phyloP scores from a whole-genome alignment of 768 basidiomycete species.

The Hypholoma sublateritium region DNA sequence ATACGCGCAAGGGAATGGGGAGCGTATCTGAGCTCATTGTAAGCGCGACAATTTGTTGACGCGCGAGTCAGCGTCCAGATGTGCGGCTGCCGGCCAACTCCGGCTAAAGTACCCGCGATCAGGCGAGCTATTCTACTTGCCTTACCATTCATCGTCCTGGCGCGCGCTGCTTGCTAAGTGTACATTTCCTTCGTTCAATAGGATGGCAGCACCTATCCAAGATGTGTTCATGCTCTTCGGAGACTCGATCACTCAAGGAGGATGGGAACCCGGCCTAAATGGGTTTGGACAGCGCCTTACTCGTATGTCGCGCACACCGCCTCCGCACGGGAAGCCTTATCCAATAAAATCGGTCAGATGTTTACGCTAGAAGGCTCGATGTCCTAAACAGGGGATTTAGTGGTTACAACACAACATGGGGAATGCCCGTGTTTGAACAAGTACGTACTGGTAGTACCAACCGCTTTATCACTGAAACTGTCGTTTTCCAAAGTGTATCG shows the following conservation, averaged over 20 bases:
- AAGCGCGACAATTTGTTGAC: slow-evolving; percentile 2
- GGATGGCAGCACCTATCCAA: slow-evolving; percentile 58
- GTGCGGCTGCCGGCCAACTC: slow-evolving; percentile 1
- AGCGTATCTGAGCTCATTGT: slow-evolving; percentile 21
- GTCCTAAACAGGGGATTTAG: slow-evolving; percentile 82
- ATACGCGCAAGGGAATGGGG: slow-evolving; percentile 64
- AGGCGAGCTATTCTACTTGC: no score
- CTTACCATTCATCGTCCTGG: no score
- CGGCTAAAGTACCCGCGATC: background rate
- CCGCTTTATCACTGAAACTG: background rate
- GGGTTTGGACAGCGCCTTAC: slow-evolving; percentile 73
- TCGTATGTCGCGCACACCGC: slow-evolving; percentile 40
- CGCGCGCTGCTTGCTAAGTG: background rate
- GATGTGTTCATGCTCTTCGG: slow-evolving; percentile 77
- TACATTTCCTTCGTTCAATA: background rate
- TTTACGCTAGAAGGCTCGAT: slow-evolving; percentile 79
- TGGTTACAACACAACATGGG: slow-evolving; percentile 91
- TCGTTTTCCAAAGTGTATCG: slow-evolving; percentile 50
- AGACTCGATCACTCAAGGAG: slow-evolving; percentile 77
- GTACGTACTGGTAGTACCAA: slow-evolving; percentile 29
- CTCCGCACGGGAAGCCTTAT: slow-evolving; percentile 2
- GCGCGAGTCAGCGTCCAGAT: slow-evolving; percentile 1
- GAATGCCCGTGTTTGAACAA: slow-evolving; percentile 74
- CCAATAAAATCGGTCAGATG: slow-evolving; percentile 41
- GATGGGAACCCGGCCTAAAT: slow-evolving; percentile 47